Conservation (phyloP, 2,329 filamentous ascomycete genomes). For the Phyllosticta citribraziliensis region DNA sequence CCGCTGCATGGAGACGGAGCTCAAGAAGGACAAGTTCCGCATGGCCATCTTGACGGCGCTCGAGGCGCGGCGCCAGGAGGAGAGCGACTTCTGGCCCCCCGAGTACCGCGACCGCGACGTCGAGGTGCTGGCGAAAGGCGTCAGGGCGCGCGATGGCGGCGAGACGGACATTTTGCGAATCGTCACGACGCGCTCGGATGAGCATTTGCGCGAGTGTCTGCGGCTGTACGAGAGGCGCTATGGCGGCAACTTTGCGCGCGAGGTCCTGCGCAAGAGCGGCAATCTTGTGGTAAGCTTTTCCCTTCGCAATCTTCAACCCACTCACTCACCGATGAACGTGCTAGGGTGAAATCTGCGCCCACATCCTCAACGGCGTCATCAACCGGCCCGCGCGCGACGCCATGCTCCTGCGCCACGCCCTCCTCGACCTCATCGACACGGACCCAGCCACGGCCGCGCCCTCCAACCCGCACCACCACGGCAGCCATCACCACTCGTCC, state of each 20-base stretch:
- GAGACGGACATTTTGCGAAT: constrained; percentile 83
- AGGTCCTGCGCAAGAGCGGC: constrained; percentile 77
- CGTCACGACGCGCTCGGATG: constrained; percentile 69
- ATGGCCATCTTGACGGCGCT: constrained; percentile 74
- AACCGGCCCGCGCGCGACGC: constrained; percentile 92
- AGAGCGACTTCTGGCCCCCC: constrained; percentile 51
- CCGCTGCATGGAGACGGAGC: constrained; percentile 81
- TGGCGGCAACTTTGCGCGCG: constrained; percentile 72
- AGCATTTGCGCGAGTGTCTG: constrained; percentile 72
- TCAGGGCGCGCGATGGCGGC: constrained; percentile 63
- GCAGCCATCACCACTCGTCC: constrained; percentile 10
- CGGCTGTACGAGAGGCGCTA: constrained; percentile 65
- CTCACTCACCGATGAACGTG: not conserved
- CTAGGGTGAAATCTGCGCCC: constrained; percentile 86
- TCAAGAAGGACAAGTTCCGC: constrained; percentile 95
- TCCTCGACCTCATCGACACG: constrained; percentile 45
- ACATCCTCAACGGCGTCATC: constrained; percentile 93
- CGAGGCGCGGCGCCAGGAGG: constrained; percentile 75
- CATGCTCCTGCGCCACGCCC: constrained; percentile 79
- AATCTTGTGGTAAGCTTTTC: constrained; percentile 66
- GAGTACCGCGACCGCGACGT: constrained; percentile 58
- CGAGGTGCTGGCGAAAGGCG: constrained; percentile 58
- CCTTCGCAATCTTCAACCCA: not conserved
- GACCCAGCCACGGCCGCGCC: constrained; percentile 15
- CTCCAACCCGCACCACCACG: not conserved